A percentile compares a stretch with the other conserved stretches of the same genome.
phyloP scores from a whole-genome alignment of 441 rosid genomes.

The Euphorbia corollata region DNA sequence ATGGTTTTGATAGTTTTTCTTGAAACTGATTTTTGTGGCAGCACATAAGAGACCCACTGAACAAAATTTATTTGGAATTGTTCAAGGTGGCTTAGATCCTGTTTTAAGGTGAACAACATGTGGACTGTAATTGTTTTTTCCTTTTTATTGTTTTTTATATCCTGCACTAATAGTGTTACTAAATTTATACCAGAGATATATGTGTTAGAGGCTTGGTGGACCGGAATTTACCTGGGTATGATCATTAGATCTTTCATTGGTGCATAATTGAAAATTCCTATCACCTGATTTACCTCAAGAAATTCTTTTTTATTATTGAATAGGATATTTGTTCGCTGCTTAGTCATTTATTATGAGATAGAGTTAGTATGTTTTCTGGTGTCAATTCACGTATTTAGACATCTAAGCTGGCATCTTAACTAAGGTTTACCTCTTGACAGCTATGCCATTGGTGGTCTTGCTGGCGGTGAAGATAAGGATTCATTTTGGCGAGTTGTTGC shows the following conservation, averaged over 20 bases:
- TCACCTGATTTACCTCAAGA: not conserved
- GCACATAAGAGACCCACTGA: constrained; percentile 65
- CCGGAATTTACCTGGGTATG: constrained; percentile 71
- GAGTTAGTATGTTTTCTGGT: constrained; percentile 10
- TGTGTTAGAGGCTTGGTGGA: constrained; percentile 71
- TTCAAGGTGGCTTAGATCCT: constrained; percentile 78
- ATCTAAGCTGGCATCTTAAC: constrained; percentile 26
- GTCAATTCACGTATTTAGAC: constrained; percentile 7
- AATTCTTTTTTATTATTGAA: not conserved
- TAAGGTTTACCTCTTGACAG: constrained; percentile 37
- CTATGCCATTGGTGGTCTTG: constrained; percentile 81
- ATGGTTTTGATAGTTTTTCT: not conserved
- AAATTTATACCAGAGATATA: constrained; percentile 41
- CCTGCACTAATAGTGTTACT: constrained; percentile 5
- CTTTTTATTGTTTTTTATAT: not conserved
- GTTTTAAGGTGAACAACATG: constrained; percentile 40
- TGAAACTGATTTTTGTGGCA: constrained; percentile 22
- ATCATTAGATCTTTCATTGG: constrained; percentile 10
- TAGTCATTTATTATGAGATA: not conserved
- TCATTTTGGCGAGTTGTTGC: constrained; percentile 89
- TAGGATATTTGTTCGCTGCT: constrained; percentile 2
- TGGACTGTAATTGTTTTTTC: constrained; percentile 11
- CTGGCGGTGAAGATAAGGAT: constrained; percentile 84
- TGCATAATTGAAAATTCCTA: not conserved
- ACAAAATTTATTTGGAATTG: constrained; percentile 66